Percentiles rank a stretch among this genome's conserved stretches.
Evolutionary conservation across 129 eudicot species (phyloP).

Genomic region (Lactuca saligna): DNA sequence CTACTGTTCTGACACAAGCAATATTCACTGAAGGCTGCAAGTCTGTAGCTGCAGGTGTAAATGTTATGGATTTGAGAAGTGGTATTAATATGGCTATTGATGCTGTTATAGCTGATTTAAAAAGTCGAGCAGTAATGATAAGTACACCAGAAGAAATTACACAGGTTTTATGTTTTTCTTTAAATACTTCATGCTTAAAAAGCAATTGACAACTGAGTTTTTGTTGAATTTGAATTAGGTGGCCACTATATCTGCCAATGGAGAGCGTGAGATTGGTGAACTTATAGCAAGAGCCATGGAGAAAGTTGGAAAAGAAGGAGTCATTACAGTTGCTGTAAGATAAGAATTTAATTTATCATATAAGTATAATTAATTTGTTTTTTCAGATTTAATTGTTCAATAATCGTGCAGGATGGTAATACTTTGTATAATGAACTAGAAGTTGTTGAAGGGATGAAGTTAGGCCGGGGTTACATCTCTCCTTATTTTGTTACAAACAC

Average conservation of each 20-base stretch:
- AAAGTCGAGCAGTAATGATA: constrained; percentile 80
- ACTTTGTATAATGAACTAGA: constrained; percentile 82
- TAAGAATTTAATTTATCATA: constrained; percentile 32
- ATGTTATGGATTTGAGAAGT: constrained; percentile 87
- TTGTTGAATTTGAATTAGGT: constrained; percentile 43
- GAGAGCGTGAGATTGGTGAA: constrained; percentile 92
- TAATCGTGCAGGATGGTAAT: constrained; percentile 73
- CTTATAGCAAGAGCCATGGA: constrained; percentile 90
- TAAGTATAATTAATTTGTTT: not conserved
- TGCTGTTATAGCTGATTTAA: constrained; percentile 73
- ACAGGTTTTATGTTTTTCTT: constrained; percentile 56
- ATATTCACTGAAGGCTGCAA: constrained; percentile 90
- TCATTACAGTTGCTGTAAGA: constrained; percentile 87
- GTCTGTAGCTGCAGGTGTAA: constrained; percentile 82
- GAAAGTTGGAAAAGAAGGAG: constrained; percentile 97
- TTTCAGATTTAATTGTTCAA: not conserved
- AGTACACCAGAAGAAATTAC: constrained; percentile 91
- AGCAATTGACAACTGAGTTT: not conserved
- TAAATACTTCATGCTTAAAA: not conserved
- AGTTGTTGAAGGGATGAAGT: constrained; percentile 99
- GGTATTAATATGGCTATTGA: constrained; percentile 87
- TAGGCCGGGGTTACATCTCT: constrained; percentile 91
- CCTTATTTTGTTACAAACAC: constrained; percentile 78
- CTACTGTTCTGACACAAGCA: constrained; percentile 94
- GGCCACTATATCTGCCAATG: constrained; percentile 94